Conservation (phyloP, 306 rosid genomes). For the Prunus mume region DNA sequence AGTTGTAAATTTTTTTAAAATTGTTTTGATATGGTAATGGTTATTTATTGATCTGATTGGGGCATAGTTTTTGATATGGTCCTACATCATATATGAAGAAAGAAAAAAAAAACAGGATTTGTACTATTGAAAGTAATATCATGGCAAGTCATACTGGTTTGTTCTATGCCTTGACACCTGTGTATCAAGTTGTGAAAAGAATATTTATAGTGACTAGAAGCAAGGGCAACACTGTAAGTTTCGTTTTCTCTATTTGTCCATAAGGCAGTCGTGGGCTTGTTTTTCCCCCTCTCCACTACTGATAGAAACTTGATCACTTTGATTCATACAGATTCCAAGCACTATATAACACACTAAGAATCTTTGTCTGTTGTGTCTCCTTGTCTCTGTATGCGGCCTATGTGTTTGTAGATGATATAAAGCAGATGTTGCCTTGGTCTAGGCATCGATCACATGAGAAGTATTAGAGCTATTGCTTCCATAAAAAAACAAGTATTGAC, state of each 20-base stretch:
- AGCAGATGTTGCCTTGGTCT: conserved; percentile 73
- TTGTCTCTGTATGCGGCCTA: not conserved
- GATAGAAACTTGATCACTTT: not conserved
- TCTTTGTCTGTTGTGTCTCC: not conserved
- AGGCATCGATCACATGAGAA: conserved; percentile 81
- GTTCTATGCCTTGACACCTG: conserved; percentile 86
- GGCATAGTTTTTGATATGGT: no score
- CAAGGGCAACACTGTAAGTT: conserved; percentile 81
- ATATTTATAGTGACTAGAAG: conserved; percentile 78
- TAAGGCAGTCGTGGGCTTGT: not conserved
- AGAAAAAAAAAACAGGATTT: no score
- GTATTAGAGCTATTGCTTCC: conserved; percentile 88
- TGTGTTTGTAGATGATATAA: not conserved
- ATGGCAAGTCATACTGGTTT: conserved; percentile 79
- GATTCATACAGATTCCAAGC: not conserved
- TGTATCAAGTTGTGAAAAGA: conserved; percentile 65
- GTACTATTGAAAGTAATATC: no score
- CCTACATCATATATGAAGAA: no score
- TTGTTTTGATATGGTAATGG: no score
- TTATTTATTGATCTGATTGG: no score
- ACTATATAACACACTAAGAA: not conserved
- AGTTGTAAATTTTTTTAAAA: no score
- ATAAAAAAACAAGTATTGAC: conserved; percentile 53
- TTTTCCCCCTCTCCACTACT: not conserved
- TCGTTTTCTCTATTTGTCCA: conserved; percentile 6